Conservation (phyloP, 352 stramenopile species). For the Phytophthora multivora region DNA sequence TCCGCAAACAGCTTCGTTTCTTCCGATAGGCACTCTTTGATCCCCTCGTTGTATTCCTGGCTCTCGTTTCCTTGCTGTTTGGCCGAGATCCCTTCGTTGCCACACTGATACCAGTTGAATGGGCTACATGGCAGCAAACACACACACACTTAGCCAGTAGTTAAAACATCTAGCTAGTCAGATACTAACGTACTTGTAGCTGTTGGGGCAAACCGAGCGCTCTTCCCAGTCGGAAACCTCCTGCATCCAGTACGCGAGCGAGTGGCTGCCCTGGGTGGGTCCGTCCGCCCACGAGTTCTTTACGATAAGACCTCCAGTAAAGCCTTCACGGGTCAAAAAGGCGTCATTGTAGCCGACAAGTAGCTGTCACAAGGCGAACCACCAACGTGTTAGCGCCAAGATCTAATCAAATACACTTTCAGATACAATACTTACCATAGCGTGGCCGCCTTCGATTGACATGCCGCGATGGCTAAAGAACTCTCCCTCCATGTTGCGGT, state of each 20-base stretch:
- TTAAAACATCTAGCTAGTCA: neutral
- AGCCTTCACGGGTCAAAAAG: constrained; percentile 74
- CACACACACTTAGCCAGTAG: neutral
- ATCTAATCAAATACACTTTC: neutral
- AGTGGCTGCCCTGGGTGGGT: constrained; percentile 69
- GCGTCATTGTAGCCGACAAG: constrained; percentile 82
- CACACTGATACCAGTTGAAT: constrained; percentile 86
- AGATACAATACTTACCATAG: constrained; percentile 53
- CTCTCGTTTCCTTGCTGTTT: constrained; percentile 37
- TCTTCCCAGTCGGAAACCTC: constrained; percentile 85
- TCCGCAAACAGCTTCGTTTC: constrained; percentile 72
- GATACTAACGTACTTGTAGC: constrained; percentile 62
- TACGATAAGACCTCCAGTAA: constrained; percentile 75
- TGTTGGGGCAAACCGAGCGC: constrained; percentile 78
- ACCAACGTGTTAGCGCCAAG: neutral
- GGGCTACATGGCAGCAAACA: constrained; percentile 39
- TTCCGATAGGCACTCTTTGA: constrained; percentile 62
- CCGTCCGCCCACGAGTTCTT: constrained; percentile 81
- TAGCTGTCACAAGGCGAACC: constrained; percentile 38
- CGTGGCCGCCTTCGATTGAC: constrained; percentile 80
- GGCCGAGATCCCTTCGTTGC: constrained; percentile 58
- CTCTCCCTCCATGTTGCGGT: constrained; percentile 85
- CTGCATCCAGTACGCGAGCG: constrained; percentile 83
- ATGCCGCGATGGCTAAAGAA: constrained; percentile 83
- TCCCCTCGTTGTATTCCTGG: constrained; percentile 51